These are phyloP conservation scores for Endothia cerciana DNA, from an alignment of 2,329 filamentous ascomycete species.

Conservation along the genomic window DNA sequence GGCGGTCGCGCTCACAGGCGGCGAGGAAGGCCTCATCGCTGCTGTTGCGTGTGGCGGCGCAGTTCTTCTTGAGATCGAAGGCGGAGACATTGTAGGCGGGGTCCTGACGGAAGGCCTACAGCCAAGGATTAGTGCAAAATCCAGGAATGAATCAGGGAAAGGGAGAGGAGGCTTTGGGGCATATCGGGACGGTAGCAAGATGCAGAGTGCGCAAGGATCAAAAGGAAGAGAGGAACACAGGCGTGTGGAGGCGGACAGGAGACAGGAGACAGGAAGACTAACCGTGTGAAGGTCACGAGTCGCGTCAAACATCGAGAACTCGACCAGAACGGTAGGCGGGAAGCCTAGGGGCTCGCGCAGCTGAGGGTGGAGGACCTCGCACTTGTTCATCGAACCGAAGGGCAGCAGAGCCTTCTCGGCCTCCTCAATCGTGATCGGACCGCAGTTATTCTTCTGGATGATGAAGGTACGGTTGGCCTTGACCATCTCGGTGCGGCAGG, in stretches of 20 bases:
- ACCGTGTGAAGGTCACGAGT: conserved; percentile 54
- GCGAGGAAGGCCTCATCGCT: conserved; percentile 38
- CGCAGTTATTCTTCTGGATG: conserved; percentile 46
- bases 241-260: not conserved
- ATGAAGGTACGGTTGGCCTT: conserved; percentile 62
- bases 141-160: conserved; percentile 18
- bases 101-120: conserved; percentile 41
- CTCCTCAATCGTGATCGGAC: conserved; percentile 46
- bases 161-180: not conserved
- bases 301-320: conserved; percentile 56
- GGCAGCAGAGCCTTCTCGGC: conserved; percentile 46
- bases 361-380: conserved; percentile 41
- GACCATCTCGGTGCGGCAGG: conserved; percentile 66
- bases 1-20: conserved; percentile 40
- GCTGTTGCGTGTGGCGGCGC: conserved; percentile 32
- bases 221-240: not conserved
- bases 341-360: conserved; percentile 41
- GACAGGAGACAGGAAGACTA: conserved; percentile 38
- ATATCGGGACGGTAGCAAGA: not conserved
- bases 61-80: conserved; percentile 39
- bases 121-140: not conserved
- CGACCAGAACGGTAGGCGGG: conserved; percentile 48
- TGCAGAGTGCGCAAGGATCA: not conserved
- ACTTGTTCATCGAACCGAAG: conserved; percentile 50
- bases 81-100: conserved; percentile 37